phyloP scores from a whole-genome alignment of 2,329 filamentous ascomycete genomes.

The Chalaropsis thielavioides region DNA sequence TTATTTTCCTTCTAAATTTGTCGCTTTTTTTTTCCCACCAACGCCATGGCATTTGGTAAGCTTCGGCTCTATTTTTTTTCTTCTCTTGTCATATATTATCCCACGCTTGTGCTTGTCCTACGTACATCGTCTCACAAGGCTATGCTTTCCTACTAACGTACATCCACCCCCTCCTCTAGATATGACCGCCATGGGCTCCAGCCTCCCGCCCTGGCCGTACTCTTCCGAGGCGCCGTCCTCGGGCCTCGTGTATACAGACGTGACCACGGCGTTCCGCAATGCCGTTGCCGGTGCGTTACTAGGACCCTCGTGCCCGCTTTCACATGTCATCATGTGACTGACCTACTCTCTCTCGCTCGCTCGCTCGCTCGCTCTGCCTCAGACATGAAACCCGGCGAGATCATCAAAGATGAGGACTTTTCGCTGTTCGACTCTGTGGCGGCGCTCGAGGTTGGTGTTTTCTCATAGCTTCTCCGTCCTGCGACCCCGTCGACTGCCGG shows the following conservation, averaged over 20 bases:
- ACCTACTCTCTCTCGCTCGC: not conserved
- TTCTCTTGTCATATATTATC: not conserved
- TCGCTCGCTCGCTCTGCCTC: not conserved
- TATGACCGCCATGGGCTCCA: conserved; percentile 1
- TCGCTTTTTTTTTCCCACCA: not conserved
- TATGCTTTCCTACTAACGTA: not conserved
- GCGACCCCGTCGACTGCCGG: not conserved
- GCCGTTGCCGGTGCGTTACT: conserved; percentile 13
- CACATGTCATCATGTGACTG: not conserved
- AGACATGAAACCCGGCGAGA: conserved; percentile 40
- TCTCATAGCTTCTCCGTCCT: not conserved
- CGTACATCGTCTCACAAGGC: not conserved
- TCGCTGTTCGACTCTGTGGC: conserved; percentile 90
- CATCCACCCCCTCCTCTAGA: not conserved
- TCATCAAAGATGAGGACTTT: conserved; percentile 89
- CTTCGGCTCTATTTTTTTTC: not conserved
- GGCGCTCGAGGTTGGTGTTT: conserved; percentile 50
- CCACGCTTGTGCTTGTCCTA: not conserved
- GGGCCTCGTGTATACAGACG: conserved; percentile 16
- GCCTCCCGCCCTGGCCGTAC: not conserved
- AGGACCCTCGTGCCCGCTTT: not conserved
- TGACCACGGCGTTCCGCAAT: conserved; percentile 12
- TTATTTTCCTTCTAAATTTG: not conserved
- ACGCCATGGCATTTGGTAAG: not conserved
- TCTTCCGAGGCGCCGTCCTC: not conserved